A percentile compares a stretch with the other conserved stretches of the same genome.
These are phyloP conservation scores for Fagopyrum tataricum DNA, from an alignment of 148 eudicot species.

Conservation along the genomic window DNA sequence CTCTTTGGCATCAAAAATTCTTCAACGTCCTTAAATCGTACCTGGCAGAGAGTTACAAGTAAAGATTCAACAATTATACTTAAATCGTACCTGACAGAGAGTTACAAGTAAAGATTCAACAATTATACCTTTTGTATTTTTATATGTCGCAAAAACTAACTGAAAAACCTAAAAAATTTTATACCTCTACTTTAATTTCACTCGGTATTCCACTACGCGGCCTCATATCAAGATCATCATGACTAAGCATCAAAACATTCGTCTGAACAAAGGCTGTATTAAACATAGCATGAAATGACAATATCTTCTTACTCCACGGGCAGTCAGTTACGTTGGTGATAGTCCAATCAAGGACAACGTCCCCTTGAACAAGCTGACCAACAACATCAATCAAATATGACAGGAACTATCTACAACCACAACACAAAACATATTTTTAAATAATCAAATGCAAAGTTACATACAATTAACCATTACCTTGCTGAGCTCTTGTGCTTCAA, in stretches of 20 bases:
- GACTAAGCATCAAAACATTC: slow-evolving; percentile 46
- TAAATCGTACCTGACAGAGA: no score
- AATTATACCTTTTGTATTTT: no score
- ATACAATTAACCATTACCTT: slow-evolving; percentile 43
- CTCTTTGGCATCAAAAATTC: slow-evolving; percentile 89
- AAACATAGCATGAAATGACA: slow-evolving; percentile 73
- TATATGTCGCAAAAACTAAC: no score
- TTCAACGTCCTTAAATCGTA: no score
- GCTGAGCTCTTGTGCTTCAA: slow-evolving; percentile 44
- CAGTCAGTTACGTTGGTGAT: slow-evolving; percentile 52
- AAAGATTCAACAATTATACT: no score
- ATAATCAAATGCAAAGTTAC: slow-evolving; percentile 26
- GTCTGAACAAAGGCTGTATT: slow-evolving; percentile 67
- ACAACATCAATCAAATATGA: slow-evolving; percentile 66
- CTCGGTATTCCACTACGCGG: no score
- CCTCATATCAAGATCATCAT: slow-evolving; percentile 74
- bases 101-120: no score
- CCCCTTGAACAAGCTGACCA: slow-evolving; percentile 63
- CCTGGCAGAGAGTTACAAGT: no score
- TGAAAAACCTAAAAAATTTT: no score
- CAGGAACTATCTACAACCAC: slow-evolving; percentile 57
- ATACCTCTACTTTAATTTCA: no score
- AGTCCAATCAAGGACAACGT: slow-evolving; percentile 69
- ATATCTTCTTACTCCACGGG: slow-evolving; percentile 42
- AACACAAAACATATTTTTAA: neutral